Evolutionary conservation across 2,329 filamentous ascomycete species (phyloP).

Genomic region (Calonectria pseudoreteaudii): DNA sequence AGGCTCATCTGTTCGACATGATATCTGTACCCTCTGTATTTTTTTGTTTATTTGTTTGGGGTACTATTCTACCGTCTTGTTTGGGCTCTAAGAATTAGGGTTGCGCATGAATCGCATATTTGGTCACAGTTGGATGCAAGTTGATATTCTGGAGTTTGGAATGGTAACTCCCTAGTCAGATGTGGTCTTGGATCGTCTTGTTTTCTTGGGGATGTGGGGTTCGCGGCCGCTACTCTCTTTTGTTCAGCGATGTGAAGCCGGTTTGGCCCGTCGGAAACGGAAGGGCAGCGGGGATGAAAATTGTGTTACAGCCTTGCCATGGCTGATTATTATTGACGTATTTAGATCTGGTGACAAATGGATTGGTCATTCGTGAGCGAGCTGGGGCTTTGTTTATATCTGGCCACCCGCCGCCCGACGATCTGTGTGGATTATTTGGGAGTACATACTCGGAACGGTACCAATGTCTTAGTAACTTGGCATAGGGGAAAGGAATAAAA

Average conservation of each 20-base stretch:
- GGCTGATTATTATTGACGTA: conserved; percentile 11
- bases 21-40: neutral
- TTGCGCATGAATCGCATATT: conserved; percentile 1
- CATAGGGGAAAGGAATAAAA: conserved; percentile 6
- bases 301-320: neutral
- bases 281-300: conserved; percentile 8
- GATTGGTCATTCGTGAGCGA: neutral
- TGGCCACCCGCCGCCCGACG: neutral
- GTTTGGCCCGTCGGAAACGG: neutral
- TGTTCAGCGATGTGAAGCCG: neutral
- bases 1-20: neutral
- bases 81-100: neutral
- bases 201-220: neutral
- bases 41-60: neutral
- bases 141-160: conserved; percentile 13
- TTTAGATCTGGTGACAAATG: conserved; percentile 12
- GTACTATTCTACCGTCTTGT: neutral
- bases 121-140: conserved; percentile 2
- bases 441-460: conserved; percentile 12
- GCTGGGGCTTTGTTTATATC: neutral
- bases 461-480: neutral
- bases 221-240: neutral
- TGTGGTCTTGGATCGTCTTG: neutral
- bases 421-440: conserved; percentile 3
- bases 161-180: neutral